Base-by-base conservation (phyloP, 345 rosid species). In the Mangifera indica region DNA sequence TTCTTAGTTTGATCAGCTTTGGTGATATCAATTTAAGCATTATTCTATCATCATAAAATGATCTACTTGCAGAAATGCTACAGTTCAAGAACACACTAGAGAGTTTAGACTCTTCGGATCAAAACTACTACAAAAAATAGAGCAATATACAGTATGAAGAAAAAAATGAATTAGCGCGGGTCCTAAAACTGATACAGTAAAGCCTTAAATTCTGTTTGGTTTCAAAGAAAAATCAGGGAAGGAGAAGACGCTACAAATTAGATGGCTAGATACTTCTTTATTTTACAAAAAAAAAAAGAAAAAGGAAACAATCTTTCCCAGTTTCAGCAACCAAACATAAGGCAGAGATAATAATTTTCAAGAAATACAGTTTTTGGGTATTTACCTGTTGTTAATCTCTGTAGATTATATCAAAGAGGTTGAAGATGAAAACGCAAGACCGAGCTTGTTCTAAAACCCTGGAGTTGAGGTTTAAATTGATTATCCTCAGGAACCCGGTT, bases 391-490 rank as follows among this genome's bases (percentile, higher is more conserved):
- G 15, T 8, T 51, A 60, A 51, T 32, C 53, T 49, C 53, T 49
- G 4, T n/a, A 32, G 34, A 49, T 37, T 60, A 21, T 58, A 24
- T 73, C 46, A 53, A 51, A 68, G 22, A 54, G 67, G 65, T 24
- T 51, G 48, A 64, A 71, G 70, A 54, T 10, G 66, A 34, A 54
- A 21, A 59, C 34, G 51, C 59, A n/a, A 61, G 20, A 34, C 11
- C 18, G 17, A 29, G 63, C 29, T 22, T 48, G 22, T 48, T 44
- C 67, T 69, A 67, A 78, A 81, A 76, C 82, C 84, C 82, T 56
- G 11, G 8, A 62, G 72, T 21, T 37, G 32, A 52, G 77, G 78
- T 74, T 76, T 74, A 21, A 59, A 60, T 29, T 44, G 42, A 44
- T 64, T 59, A 45, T 63, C 74, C 22, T 7, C 34, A 7, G 5